Percentiles rank a stretch among this genome's conserved stretches.
Evolutionary conservation across 805 yeast genomes (phyloP).

Genomic region (Clavispora fructus): DNA sequence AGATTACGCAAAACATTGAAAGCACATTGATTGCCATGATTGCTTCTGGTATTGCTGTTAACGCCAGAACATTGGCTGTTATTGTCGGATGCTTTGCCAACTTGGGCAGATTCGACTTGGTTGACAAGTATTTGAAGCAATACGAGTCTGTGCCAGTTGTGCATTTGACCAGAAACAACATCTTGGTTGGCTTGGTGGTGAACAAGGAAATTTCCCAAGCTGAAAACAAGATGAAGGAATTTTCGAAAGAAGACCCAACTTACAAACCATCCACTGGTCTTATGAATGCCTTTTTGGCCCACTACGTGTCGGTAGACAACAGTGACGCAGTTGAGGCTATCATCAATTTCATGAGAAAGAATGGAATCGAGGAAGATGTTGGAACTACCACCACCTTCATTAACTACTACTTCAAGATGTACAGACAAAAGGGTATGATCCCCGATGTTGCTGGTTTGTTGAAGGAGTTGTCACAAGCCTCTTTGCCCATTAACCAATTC

Average conservation of each 20-base stretch:
- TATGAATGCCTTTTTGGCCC: conserved; percentile 47
- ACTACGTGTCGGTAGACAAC: conserved; percentile 36
- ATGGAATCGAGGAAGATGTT: conserved; percentile 48
- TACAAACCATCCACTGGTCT: conserved; percentile 43
- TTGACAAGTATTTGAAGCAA: conserved; percentile 32
- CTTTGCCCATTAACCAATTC: conserved; percentile 35
- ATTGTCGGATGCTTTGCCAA: conserved; percentile 45
- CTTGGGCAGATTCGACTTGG: conserved; percentile 36
- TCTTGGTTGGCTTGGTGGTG: conserved; percentile 40
- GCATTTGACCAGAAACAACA: conserved; percentile 38
- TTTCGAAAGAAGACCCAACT: conserved; percentile 23
- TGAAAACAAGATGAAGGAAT: conserved; percentile 35
- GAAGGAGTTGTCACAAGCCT: conserved; percentile 30
- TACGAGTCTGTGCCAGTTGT: conserved; percentile 29
- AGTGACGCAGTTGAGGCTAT: conserved; percentile 47
- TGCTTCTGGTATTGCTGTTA: conserved; percentile 29
- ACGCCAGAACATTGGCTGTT: conserved; percentile 44
- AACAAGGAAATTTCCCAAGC: conserved; percentile 41
- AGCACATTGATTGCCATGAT: conserved; percentile 26
- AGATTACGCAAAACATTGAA: conserved; percentile 19
- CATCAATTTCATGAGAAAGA: conserved; percentile 36
- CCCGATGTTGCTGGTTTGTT: conserved; percentile 40
- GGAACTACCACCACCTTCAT: conserved; percentile 59
- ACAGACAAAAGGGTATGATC: conserved; percentile 37
- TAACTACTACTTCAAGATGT: conserved; percentile 46